Base-by-base conservation (phyloP, 2,329 filamentous ascomycete species). In the Sordariomycetes sp. region DNA sequence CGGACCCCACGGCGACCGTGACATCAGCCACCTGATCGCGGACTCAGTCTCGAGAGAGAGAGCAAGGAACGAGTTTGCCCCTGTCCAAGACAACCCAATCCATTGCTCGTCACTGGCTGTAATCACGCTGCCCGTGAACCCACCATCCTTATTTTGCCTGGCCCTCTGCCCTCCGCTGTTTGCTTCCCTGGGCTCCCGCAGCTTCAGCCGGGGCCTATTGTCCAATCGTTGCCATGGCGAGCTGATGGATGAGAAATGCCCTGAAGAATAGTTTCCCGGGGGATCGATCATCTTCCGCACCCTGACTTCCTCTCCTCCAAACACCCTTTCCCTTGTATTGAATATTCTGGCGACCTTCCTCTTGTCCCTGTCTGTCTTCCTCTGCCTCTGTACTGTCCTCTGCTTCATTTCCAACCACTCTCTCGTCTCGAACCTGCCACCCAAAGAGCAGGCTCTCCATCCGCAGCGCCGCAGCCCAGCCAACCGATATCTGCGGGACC, bases 201-300 rank as follows among this genome's bases (percentile, higher is more conserved):
- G 40, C 40, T 46, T 16, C 16, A n/a, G 40, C 14, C 25, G n/a
- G 25, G n/a, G 22, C 22, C 43, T 57, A 32, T 52, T 32, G 25
- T 52, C 55, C 55, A 57, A 57, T 57, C 55, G 55, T 57, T 57
- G 43, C 55, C 35, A 28, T 35, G 46, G 43, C 34, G 55, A 51
- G 25, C 28, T 22, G 55, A 22, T 25, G 24, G 22, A 11, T 37
- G 25, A 28, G 55, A 57, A 57, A 51, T n/a, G 18, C 20, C 22
- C 20, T n/a, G 12, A 46, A 32, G 28, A 32, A 32, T 32, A 18
- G 40, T 46, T 46, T 46, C n/a, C 40, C 40, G 18, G 40, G 16
- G 40, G 16, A 16, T 16, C 40, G 18, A 11, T 3, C 10, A 11
- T 40, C 10, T 37, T n/a, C 37, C 18, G 18, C 18, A n/a, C n/a